phyloP scores from a whole-genome alignment of 1,284 basidiomycete genomes.

The Ustilago bromivora region DNA sequence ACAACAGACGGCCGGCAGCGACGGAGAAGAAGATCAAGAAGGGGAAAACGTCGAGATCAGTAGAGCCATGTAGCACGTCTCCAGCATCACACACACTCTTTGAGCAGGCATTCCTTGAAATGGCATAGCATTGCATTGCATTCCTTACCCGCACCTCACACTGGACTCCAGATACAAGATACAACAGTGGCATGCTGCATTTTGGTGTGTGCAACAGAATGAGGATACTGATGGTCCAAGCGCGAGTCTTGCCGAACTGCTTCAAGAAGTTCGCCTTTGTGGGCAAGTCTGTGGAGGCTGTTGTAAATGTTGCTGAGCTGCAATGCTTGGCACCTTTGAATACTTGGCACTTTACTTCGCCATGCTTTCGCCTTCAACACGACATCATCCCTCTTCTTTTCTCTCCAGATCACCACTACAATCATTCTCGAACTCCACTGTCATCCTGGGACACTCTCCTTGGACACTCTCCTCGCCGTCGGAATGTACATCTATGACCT shows the following conservation, averaged over 20 bases:
- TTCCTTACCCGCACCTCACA: background rate
- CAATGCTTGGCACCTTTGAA: background rate
- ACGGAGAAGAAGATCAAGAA: slow-evolving; percentile 8
- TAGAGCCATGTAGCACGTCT: slow-evolving; percentile 13
- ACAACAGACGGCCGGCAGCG: slow-evolving; percentile 2
- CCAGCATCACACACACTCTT: background rate
- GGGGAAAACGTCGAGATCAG: slow-evolving; percentile 13
- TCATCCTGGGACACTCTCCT: background rate
- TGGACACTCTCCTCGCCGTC: background rate
- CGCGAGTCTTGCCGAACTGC: background rate
- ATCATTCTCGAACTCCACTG: background rate
- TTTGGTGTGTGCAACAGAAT: background rate
- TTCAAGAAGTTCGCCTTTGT: background rate
- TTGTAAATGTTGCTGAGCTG: background rate
- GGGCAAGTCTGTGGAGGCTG: background rate
- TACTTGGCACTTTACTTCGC: background rate
- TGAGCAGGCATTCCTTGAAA: background rate
- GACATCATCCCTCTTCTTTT: background rate
- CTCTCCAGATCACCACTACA: background rate
- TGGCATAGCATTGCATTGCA: background rate
- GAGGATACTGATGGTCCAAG: slow-evolving; percentile 10
- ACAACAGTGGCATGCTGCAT: too few species aligned
- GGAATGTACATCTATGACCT: slow-evolving; percentile 60
- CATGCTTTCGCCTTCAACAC: background rate
- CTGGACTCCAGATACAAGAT: too few species aligned